Evolutionary conservation across 305 asterid species (phyloP).

Genomic region (Caryopteris hybrid): DNA sequence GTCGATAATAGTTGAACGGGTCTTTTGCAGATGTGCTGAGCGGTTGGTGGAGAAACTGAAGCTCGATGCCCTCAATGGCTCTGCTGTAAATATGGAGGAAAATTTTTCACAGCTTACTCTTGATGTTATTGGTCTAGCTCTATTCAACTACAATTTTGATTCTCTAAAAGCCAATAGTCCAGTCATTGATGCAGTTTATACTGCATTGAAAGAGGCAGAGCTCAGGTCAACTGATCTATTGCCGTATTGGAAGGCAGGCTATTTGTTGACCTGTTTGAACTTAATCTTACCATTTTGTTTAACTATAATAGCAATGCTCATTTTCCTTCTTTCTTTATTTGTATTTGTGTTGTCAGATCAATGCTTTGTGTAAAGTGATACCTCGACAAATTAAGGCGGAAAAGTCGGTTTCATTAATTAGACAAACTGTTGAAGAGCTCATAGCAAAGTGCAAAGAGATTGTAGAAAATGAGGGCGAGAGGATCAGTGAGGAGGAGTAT

Average conservation of each 20-base stretch:
- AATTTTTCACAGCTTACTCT: slow-evolving; percentile 91
- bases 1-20: slow-evolving; percentile 91
- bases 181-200: slow-evolving; percentile 88
- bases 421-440: slow-evolving; percentile 81
- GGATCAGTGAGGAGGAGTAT: slow-evolving; percentile 78
- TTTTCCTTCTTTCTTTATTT: not conserved
- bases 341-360: slow-evolving; percentile 37
- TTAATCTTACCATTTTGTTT: slow-evolving; percentile 1
- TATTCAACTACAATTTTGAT: slow-evolving; percentile 86
- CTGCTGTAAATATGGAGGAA: slow-evolving; percentile 86
- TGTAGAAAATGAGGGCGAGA: slow-evolving; percentile 86
- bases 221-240: slow-evolving; percentile 79
- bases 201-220: slow-evolving; percentile 91
- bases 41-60: slow-evolving; percentile 76
- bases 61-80: slow-evolving; percentile 42
- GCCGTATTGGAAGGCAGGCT: slow-evolving; percentile 91
- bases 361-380: slow-evolving; percentile 65
- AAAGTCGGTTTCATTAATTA: slow-evolving; percentile 66
- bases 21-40: slow-evolving; percentile 91
- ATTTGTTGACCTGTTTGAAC: slow-evolving; percentile 11
- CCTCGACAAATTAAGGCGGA: slow-evolving; percentile 91
- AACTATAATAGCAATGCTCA: not conserved
- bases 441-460: slow-evolving; percentile 73
- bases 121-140: slow-evolving; percentile 82
- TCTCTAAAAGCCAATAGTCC: slow-evolving; percentile 82